Evolutionary conservation across 2,329 filamentous ascomycete species (phyloP), one percentile per base, ranked within the genome.

Genomic region (Dichotomopilus funicola): DNA sequence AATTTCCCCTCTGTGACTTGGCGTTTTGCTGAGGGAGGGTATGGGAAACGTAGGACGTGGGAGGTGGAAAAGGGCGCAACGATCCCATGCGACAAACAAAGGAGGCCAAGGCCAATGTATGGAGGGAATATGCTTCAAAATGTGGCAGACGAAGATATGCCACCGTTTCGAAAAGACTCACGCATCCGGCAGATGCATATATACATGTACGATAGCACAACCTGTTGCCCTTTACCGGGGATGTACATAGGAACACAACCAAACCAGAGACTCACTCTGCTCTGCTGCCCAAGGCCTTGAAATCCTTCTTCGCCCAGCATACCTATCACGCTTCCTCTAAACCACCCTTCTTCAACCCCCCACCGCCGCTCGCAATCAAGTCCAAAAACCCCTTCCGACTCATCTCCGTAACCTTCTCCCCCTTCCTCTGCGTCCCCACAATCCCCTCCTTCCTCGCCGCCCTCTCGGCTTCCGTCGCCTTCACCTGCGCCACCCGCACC

Each of bases 311-410:
- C 12, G 13, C 35, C 36, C 10, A 41, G 19, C 41, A 38, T 27
- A 38, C 6, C 41, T n/a, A 8, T 48, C 66, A 80, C 37, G 80
- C 80, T 68, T 83, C 80, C 66, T 83, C 80, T 51, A 85, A 66
- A 4, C 71, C 77, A 6, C 78, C 77, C 71, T 81, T 83, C 65
- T 82, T 85, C 63, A 83, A 61, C 27, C 75, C 76, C 0, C 81
- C 80, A 9, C 82, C 82, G 19, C 82, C 81, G 2, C 78, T 80
- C 4, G 82, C 81, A 68, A 99, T 96, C 70, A 97, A 73, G 59
- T 97, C 92, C 70, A 99, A 72, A 74, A 97, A 99, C 0, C 92
- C 91, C 74, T 96, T 89, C 75, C 95, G 95, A 70, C 88, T 95
- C 86, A 99, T 94, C 77, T 97, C 91, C 62, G 89, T 94, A 51